Conservation (phyloP, 257 asterid genomes). For the Marsdenia floribunda region DNA sequence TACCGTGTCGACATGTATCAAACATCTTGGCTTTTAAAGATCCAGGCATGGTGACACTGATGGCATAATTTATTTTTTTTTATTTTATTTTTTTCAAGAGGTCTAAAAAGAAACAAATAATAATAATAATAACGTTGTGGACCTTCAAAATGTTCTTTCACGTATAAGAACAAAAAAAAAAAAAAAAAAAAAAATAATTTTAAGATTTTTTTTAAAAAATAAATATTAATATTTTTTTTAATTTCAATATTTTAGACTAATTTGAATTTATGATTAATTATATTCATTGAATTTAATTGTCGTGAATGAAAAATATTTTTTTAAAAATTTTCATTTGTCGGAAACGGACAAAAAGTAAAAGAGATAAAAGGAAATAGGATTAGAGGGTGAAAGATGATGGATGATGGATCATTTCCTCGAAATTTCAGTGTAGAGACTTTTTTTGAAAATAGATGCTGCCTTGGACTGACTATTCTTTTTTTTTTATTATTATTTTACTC, state of each 20-base stretch:
- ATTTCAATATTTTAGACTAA: too few relatives aligned
- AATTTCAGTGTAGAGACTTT: slow-evolving; percentile 19
- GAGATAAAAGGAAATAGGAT: not conserved
- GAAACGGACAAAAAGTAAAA: not conserved
- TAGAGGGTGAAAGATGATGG: slow-evolving; percentile 8
- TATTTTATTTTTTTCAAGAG: too few relatives aligned
- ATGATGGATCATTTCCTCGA: slow-evolving; percentile 37
- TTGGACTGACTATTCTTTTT: slow-evolving; percentile 15
- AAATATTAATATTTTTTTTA: too few relatives aligned
- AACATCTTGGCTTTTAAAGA: not conserved
- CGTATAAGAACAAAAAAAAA: too few relatives aligned
- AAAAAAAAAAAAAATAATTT: too few relatives aligned
- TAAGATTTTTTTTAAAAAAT: too few relatives aligned
- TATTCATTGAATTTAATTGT: too few relatives aligned
- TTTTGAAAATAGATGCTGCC: slow-evolving; percentile 29
- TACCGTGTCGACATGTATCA: not conserved
- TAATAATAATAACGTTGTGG: too few relatives aligned
- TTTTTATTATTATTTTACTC: too few relatives aligned
- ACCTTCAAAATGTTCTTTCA: too few relatives aligned
- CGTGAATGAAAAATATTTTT: not conserved
- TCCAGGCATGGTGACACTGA: not conserved
- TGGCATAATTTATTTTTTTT: not conserved
- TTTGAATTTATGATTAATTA: too few relatives aligned
- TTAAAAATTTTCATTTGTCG: not conserved
- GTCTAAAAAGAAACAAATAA: too few relatives aligned